These are phyloP conservation scores for Aquilaria sinensis DNA, from an alignment of 345 rosid genomes.

Conservation along the genomic window DNA sequence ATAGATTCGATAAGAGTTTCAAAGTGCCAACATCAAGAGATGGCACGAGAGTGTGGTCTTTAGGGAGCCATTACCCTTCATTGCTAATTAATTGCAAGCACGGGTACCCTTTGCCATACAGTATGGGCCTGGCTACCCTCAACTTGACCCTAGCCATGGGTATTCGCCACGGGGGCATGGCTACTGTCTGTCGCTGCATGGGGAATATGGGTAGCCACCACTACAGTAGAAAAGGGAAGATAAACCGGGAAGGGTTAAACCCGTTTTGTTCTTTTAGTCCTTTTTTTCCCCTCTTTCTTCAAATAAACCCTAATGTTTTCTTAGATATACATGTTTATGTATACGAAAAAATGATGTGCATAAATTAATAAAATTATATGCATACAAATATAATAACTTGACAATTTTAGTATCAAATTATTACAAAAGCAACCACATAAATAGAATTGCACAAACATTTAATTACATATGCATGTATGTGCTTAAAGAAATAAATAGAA, in stretches of 20 bases:
- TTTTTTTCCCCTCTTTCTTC: too few relatives aligned
- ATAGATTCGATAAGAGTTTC: slow-evolving; percentile 34
- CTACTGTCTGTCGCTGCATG: slow-evolving; percentile 18
- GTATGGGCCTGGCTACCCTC: neutral
- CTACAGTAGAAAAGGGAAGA: slow-evolving; percentile 36
- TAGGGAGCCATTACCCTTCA: slow-evolving; percentile 26
- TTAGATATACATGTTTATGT: too few relatives aligned
- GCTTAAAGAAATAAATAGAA: too few relatives aligned
- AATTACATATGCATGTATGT: too few relatives aligned
- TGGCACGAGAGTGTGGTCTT: neutral
- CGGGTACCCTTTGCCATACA: slow-evolving; percentile 13
- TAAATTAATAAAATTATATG: too few relatives aligned
- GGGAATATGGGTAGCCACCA: slow-evolving; percentile 28
- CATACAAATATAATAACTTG: too few relatives aligned
- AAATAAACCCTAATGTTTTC: too few relatives aligned
- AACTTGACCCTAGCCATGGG: slow-evolving; percentile 24
- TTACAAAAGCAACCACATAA: too few relatives aligned
- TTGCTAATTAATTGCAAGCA: slow-evolving; percentile 10
- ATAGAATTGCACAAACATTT: too few relatives aligned
- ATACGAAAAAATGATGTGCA: too few relatives aligned
- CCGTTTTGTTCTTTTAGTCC: too few relatives aligned
- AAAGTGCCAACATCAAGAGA: neutral
- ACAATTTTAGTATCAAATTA: too few relatives aligned
- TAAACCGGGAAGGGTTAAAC: slow-evolving; percentile 34
- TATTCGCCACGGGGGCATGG: slow-evolving; percentile 28